Evolutionary conservation across 1,284 basidiomycete genomes (phyloP).

Genomic region (Lignosus rhinocerotis): DNA sequence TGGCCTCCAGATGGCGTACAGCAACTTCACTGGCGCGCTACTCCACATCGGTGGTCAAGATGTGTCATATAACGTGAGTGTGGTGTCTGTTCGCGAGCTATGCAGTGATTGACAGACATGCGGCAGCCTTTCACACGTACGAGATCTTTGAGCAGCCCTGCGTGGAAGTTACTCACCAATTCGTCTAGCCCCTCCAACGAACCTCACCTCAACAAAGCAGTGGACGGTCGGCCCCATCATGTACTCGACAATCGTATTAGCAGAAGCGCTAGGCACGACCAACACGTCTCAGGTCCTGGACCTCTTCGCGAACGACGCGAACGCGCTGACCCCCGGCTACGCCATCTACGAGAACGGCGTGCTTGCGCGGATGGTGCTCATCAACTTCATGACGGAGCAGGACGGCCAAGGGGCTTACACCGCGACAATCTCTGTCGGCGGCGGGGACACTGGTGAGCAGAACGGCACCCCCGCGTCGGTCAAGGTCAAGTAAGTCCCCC

Average conservation of each 20-base stretch:
- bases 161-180: not conserved
- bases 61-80: constrained; percentile 62
- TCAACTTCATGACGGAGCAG: constrained; percentile 67
- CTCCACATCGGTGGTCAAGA: constrained; percentile 68
- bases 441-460: constrained; percentile 38
- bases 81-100: not conserved
- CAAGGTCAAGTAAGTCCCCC: constrained; percentile 45
- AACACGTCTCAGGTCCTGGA: constrained; percentile 63
- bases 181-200: constrained; percentile 55
- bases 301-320: constrained; percentile 48
- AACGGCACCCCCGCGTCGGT: constrained; percentile 44
- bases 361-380: constrained; percentile 57
- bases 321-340: constrained; percentile 65
- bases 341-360: constrained; percentile 66
- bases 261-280: constrained; percentile 67
- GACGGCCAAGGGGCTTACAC: constrained; percentile 51
- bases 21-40: constrained; percentile 57
- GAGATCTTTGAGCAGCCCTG: constrained; percentile 10
- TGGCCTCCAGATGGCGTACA: constrained; percentile 59
- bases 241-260: constrained; percentile 67
- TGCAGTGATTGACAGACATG: not conserved
- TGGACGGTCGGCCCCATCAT: constrained; percentile 71
- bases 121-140: constrained; percentile 49
- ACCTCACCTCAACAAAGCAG: constrained; percentile 52
- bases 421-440: constrained; percentile 46